These are phyloP conservation scores for Ceratocystis ficicola DNA, from an alignment of 2,329 filamentous ascomycete genomes.

Conservation along the genomic window DNA sequence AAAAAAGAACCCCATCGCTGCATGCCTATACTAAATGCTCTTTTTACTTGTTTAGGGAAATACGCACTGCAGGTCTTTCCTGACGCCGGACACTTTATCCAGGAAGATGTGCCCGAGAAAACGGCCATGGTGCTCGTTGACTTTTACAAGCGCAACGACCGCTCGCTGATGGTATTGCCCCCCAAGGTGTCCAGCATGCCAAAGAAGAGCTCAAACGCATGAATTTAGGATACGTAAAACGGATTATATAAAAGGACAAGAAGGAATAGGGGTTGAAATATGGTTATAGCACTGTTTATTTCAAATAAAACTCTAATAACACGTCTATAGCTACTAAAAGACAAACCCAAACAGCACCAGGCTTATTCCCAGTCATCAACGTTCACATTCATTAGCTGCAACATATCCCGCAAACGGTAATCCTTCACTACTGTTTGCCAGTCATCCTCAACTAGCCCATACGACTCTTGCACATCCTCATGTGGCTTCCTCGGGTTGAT, in stretches of 20 bases:
- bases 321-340: neutral
- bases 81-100: conserved; percentile 90
- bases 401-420: conserved; percentile 51
- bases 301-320: neutral
- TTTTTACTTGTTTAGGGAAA: conserved; percentile 47
- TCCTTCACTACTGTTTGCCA: conserved; percentile 52
- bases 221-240: neutral
- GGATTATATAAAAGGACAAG: neutral
- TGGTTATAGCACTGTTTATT: neutral
- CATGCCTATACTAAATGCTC: neutral
- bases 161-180: conserved; percentile 70
- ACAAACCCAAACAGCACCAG: neutral
- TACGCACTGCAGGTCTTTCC: conserved; percentile 92
- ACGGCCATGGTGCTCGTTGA: conserved; percentile 75
- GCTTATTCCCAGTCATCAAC: conserved; percentile 18
- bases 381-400: conserved; percentile 37
- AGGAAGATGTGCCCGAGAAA: conserved; percentile 87
- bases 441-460: conserved; percentile 50
- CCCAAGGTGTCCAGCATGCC: conserved; percentile 76
- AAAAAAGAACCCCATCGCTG: neutral
- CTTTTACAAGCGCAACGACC: conserved; percentile 84
- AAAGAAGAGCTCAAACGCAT: conserved; percentile 37
- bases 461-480: conserved; percentile 45
- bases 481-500: conserved; percentile 54
- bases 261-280: neutral